Base-by-base conservation (phyloP, 768 basidiomycete species). In the Sarcodon aspratus region DNA sequence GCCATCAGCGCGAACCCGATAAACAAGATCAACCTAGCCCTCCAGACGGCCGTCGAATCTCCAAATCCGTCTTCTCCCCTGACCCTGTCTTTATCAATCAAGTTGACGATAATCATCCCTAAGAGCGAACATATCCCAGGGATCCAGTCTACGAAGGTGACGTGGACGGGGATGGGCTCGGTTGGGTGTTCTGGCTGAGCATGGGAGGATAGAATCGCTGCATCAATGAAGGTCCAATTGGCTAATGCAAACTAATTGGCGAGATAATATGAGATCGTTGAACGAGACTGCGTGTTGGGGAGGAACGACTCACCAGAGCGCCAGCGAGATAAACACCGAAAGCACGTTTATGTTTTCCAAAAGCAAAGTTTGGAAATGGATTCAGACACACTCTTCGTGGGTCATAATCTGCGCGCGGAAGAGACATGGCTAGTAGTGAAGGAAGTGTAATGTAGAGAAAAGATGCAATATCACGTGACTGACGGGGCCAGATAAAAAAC, bases 1-100 rank as follows among this genome's bases (percentile, higher is more conserved):
- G 96, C 96, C 92, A 99, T 93, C 43, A 98, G 63, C 1, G 95
- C 93, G 59, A 99, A 96, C 1, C 95, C 95, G 51, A 97, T 75
- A 65, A 99, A 99, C 52, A 98, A 63, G 60, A 95, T 80, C 54
- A 96, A 66, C 32, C 94, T 70, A 6, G 95, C 95, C 53, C 88
- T 73, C 91, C 92, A 96, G 12, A 96, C 91, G 3, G 90, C 85
- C 1, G 80, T 70, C 0, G 88, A 72, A 58, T 92, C 87, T 3
- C 87, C 86, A 58, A 83, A 88, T 0, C 78, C 78, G 50, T 85
- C 88, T 8, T 90, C 84, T 0, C 84, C 84, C 11, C 76, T 71
- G 46, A 98, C 74, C 33, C 88, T 75, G 56, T 91, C 86, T 70
- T 98, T 97, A 71, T 99, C 93, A 58, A 98, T 93, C 49, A 96